Percentiles rank a stretch among this genome's conserved stretches.
These are phyloP conservation scores for Metschnikowia santaceciliae DNA, from an alignment of 805 yeast species.

Conservation along the genomic window DNA sequence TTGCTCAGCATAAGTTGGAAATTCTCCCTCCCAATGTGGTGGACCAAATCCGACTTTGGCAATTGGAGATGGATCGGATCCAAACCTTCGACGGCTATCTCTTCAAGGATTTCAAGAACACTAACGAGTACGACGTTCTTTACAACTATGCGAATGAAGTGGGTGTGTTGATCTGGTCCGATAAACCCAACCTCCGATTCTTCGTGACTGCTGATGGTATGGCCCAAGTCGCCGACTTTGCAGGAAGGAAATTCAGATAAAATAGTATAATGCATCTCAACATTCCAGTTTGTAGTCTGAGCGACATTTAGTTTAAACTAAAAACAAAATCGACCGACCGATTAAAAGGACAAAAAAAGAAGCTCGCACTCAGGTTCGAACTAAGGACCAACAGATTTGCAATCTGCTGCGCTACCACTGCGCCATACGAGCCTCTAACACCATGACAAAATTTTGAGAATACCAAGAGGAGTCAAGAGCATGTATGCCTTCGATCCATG, in stretches of 20 bases:
- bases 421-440: slow-evolving; percentile 66
- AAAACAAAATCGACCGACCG: too few relatives aligned
- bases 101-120: slow-evolving; percentile 78
- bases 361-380: slow-evolving; percentile 92
- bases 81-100: slow-evolving; percentile 81
- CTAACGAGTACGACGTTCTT: slow-evolving; percentile 69
- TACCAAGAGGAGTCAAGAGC: rapidly evolving
- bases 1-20: slow-evolving; percentile 50
- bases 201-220: slow-evolving; percentile 88
- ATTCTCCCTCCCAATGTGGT: slow-evolving; percentile 92
- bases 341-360: slow-evolving; percentile 23
- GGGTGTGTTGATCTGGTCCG: slow-evolving; percentile 89
- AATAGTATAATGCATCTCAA: background rate
- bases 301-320: too few relatives aligned
- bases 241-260: slow-evolving; percentile 50
- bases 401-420: slow-evolving; percentile 99
- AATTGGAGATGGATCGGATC: slow-evolving; percentile 89
- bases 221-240: slow-evolving; percentile 86
- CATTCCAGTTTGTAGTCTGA: background rate
- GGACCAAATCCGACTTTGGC: slow-evolving; percentile 96
- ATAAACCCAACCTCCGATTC: slow-evolving; percentile 61
- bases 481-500: too few relatives aligned
- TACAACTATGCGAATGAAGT: slow-evolving; percentile 81
- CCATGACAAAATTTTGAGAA: background rate
- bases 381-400: slow-evolving; percentile 98